Evolutionary conservation across 352 stramenopile species (phyloP).

Genomic region (Globisporangium canariense): DNA sequence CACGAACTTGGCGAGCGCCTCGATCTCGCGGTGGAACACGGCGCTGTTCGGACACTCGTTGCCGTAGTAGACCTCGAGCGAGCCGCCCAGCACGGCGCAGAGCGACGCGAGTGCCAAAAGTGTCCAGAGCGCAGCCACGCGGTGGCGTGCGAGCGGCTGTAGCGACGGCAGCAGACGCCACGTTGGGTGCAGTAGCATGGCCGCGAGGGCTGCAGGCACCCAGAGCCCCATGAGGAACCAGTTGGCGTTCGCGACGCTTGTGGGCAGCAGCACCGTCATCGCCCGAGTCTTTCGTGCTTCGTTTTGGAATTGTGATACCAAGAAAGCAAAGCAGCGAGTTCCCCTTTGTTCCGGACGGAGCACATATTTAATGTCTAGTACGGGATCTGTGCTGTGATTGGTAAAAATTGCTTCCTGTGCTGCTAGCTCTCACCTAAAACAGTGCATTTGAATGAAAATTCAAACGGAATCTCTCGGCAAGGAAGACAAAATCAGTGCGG

Average conservation of each 20-base stretch:
- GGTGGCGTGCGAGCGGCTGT: conserved; percentile 19
- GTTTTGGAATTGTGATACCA: not conserved
- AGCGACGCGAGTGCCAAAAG: conserved; percentile 33
- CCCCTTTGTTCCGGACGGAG: too few relatives aligned
- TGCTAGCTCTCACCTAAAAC: too few relatives aligned
- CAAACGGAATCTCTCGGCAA: too few relatives aligned
- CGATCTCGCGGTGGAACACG: conserved; percentile 70
- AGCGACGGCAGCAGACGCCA: conserved; percentile 31
- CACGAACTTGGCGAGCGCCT: conserved; percentile 58
- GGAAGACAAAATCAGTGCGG: too few relatives aligned
- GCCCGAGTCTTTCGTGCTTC: not conserved
- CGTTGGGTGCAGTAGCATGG: conserved; percentile 39
- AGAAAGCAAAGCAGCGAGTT: not conserved
- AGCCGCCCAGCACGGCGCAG: conserved; percentile 35
- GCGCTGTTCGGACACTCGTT: conserved; percentile 58
- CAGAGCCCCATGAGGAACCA: conserved; percentile 51
- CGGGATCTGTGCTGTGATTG: too few relatives aligned
- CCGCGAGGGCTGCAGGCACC: conserved; percentile 23
- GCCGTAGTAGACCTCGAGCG: conserved; percentile 61
- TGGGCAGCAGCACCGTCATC: conserved; percentile 73
- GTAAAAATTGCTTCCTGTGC: too few relatives aligned
- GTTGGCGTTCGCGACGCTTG: conserved; percentile 63
- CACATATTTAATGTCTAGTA: too few relatives aligned
- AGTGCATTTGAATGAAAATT: too few relatives aligned
- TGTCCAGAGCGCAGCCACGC: conserved; percentile 35